Evolutionary conservation across 495 filamentous ascomycete genomes (phyloP).

Genomic region (Daldinia childiae): DNA sequence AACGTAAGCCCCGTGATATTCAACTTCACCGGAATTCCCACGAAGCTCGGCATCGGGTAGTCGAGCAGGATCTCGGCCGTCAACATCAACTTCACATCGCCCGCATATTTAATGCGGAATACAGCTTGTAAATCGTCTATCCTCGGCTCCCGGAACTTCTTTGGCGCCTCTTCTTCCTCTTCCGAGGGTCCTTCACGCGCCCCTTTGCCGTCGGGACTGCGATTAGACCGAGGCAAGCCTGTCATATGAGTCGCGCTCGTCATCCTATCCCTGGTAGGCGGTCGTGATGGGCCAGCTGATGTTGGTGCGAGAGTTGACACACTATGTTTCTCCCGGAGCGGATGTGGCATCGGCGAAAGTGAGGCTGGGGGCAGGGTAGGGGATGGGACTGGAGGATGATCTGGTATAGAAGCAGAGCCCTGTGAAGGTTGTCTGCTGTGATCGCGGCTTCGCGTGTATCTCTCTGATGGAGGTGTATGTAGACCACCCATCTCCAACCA

Average conservation of each 20-base stretch:
- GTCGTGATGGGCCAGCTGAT: slow-evolving; percentile 55
- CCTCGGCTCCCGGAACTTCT: slow-evolving; percentile 58
- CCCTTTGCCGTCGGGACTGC: slow-evolving; percentile 24
- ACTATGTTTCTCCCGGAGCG: slow-evolving; percentile 60
- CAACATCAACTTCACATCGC: slow-evolving; percentile 83
- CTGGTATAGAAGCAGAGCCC: slow-evolving; percentile 54
- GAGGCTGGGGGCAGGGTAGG: slow-evolving; percentile 34
- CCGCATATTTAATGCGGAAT: slow-evolving; percentile 85
- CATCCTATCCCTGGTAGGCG: slow-evolving; percentile 56
- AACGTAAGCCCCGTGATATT: slow-evolving; percentile 95
- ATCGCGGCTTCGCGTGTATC: slow-evolving; percentile 23
- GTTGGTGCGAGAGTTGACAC: slow-evolving; percentile 63
- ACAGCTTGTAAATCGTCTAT: slow-evolving; percentile 86
- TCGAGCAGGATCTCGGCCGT: slow-evolving; percentile 95
- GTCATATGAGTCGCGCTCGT: slow-evolving; percentile 6
- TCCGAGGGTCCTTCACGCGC: slow-evolving; percentile 22
- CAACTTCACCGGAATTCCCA: slow-evolving; percentile 87
- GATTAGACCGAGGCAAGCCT: slow-evolving; percentile 31
- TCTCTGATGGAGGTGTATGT: slow-evolving; percentile 18
- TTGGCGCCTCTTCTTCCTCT: slow-evolving; percentile 42
- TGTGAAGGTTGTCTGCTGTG: slow-evolving; percentile 57
- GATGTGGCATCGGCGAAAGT: slow-evolving; percentile 34
- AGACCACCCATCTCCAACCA: slow-evolving; percentile 50
- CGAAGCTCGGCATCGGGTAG: slow-evolving; percentile 97
- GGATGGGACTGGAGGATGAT: slow-evolving; percentile 43